Evolutionary conservation across 805 yeast genomes (phyloP).

Genomic region (Pichia paraexigua): DNA sequence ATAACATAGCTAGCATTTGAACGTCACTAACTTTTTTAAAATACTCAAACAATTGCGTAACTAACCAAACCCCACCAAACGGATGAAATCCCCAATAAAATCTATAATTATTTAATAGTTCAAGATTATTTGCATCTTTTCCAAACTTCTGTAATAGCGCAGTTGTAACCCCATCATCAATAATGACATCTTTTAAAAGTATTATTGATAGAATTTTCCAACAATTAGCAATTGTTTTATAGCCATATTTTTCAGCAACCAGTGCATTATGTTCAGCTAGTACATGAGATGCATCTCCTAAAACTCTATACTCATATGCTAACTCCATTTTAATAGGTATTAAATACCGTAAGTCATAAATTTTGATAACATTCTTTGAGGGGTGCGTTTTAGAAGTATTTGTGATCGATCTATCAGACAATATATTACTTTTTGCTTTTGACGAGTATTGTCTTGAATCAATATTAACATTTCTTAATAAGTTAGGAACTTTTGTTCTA

Average conservation of each 20-base stretch:
- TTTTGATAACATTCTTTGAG: slow-evolving; percentile 48
- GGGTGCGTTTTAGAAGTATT: slow-evolving; percentile 17
- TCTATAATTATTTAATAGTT: slow-evolving; percentile 15
- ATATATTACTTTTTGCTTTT: slow-evolving; percentile 23
- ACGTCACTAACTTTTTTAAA: slow-evolving; percentile 60
- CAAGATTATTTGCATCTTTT: slow-evolving; percentile 9
- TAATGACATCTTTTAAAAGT: slow-evolving; percentile 34
- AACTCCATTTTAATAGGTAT: slow-evolving; percentile 69
- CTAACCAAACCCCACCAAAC: slow-evolving; percentile 61
- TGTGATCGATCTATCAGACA: slow-evolving; percentile 29
- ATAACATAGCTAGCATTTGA: slow-evolving; percentile 86
- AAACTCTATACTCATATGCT: slow-evolving; percentile 57
- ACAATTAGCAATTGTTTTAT: slow-evolving; percentile 56
- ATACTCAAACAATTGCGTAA: slow-evolving; percentile 51
- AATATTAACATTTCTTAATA: slow-evolving; percentile 32
- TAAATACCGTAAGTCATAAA: slow-evolving; percentile 57
- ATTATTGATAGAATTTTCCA: slow-evolving; percentile 59
- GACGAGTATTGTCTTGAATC: slow-evolving; percentile 17
- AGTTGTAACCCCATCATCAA: slow-evolving; percentile 15
- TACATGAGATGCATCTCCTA: slow-evolving; percentile 55
- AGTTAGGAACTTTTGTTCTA: slow-evolving; percentile 46
- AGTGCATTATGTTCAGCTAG: slow-evolving; percentile 63
- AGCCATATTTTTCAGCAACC: slow-evolving; percentile 59
- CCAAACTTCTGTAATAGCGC: slow-evolving; percentile 15
- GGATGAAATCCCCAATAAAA: slow-evolving; percentile 80